Percentiles rank a stretch among this genome's conserved stretches.
phyloP scores from a whole-genome alignment of 306 rosid genomes.

The Echinosophora koreensis region DNA sequence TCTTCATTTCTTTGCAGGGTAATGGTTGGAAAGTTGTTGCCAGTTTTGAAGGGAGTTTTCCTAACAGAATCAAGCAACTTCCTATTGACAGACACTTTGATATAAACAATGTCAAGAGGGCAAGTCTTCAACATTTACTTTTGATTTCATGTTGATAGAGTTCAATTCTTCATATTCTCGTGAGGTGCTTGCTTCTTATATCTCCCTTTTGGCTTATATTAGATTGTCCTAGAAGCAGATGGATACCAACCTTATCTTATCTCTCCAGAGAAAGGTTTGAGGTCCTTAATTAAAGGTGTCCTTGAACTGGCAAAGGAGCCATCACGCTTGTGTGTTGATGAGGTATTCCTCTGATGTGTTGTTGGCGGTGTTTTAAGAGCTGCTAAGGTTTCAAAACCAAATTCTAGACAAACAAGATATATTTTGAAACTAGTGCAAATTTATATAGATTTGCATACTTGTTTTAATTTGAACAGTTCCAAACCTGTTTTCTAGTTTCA shows the following conservation, averaged over 20 bases:
- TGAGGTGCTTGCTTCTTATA: constrained; percentile 35
- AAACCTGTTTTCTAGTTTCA: constrained; percentile 24
- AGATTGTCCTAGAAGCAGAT: constrained; percentile 99
- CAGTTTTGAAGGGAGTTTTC: constrained; percentile 97
- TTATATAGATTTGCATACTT: constrained; percentile 10
- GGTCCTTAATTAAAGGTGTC: constrained; percentile 96
- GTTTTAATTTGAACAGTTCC: constrained; percentile 8
- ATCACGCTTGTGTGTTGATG: constrained; percentile 94
- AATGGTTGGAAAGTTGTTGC: constrained; percentile 98
- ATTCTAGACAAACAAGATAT: constrained; percentile 10
- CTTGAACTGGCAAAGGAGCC: constrained; percentile 98
- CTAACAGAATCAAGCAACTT: constrained; percentile 91
- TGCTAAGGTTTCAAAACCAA: constrained; percentile 28
- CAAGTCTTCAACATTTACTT: constrained; percentile 45
- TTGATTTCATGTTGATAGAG: constrained; percentile 2
- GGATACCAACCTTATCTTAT: constrained; percentile 99
- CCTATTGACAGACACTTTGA: constrained; percentile 98
- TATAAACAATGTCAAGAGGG: constrained; percentile 95
- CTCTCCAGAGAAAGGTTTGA: constrained; percentile 98
- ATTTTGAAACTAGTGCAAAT: constrained; percentile 6
- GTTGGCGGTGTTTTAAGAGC: constrained; percentile 26
- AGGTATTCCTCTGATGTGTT: constrained; percentile 65
- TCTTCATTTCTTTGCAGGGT: constrained; percentile 68
- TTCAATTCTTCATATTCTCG: constrained; percentile 32
- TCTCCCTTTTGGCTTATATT: constrained; percentile 38